Percentiles rank a stretch among this genome's conserved stretches.
phyloP scores from a whole-genome alignment of 139 green algal species.

The Chlorella sp. region DNA sequence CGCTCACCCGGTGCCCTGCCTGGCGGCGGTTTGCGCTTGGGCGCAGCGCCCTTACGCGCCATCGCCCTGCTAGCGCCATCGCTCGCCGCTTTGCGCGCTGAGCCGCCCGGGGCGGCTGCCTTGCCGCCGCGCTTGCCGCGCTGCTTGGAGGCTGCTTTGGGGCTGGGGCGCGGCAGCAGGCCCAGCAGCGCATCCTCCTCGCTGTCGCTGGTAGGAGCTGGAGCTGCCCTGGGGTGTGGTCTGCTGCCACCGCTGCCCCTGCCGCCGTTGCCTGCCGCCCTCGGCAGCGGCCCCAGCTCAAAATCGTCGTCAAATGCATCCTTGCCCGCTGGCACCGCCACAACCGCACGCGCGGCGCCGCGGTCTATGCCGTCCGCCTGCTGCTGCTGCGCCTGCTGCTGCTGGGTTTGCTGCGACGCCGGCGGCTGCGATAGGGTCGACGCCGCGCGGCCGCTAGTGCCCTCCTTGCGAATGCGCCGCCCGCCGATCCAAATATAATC shows the following conservation, averaged over 20 bases:
- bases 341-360: neutral
- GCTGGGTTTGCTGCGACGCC: neutral
- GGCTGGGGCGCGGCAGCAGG: neutral
- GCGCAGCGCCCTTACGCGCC: neutral
- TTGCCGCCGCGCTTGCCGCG: neutral
- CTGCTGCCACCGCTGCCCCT: neutral
- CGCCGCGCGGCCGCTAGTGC: no score
- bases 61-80: neutral
- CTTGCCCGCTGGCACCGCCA: neutral
- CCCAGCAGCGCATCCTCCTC: constrained; percentile 6
- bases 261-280: neutral
- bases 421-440: neutral
- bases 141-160: neutral
- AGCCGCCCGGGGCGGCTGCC: neutral
- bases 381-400: constrained; percentile 16
- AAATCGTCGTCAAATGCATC: constrained; percentile 17
- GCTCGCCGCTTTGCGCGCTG: neutral
- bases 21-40: neutral
- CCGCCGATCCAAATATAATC: no score
- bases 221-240: neutral
- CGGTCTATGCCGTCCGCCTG: neutral
- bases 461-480: no score
- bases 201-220: neutral
- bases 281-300: neutral
- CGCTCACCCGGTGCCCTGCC: no score